These are phyloP conservation scores for Circinella umbellata DNA, from an alignment of 371 early-diverging fungal genomes.

Conservation along the genomic window DNA sequence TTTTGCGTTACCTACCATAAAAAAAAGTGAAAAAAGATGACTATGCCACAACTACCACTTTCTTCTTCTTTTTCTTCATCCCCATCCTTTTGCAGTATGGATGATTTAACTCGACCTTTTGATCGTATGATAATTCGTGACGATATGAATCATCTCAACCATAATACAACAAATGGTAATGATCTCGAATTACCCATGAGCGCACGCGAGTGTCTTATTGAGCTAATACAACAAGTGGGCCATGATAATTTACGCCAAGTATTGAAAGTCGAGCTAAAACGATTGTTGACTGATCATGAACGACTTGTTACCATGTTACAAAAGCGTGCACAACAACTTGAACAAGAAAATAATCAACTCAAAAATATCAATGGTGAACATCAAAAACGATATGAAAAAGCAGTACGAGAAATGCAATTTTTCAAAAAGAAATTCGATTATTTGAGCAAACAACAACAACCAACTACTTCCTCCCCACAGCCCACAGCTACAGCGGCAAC, in stretches of 20 bases:
- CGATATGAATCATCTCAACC: background rate
- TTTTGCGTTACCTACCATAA: slow-evolving; percentile 7
- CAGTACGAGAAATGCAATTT: slow-evolving; percentile 56
- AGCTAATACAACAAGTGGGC: slow-evolving; percentile 27
- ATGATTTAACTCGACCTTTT: slow-evolving; percentile 5
- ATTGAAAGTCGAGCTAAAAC: slow-evolving; percentile 28
- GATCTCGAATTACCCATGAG: slow-evolving; percentile 7
- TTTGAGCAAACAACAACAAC: slow-evolving; percentile 21
- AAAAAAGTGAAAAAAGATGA: slow-evolving; percentile 6
- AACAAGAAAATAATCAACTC: slow-evolving; percentile 37
- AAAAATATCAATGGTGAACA: slow-evolving; percentile 31
- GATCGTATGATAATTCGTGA: slow-evolving; percentile 1
- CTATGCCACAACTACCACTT: slow-evolving; percentile 1
- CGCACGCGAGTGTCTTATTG: slow-evolving; percentile 23
- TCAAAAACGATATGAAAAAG: slow-evolving; percentile 53
- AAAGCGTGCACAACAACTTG: slow-evolving; percentile 27
- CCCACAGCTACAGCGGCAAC: background rate
- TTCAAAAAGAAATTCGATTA: slow-evolving; percentile 49
- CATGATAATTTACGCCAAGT: slow-evolving; percentile 22
- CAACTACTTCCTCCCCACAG: background rate
- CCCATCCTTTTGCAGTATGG: slow-evolving; percentile 12
- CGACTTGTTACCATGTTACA: slow-evolving; percentile 36
- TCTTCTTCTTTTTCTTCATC: slow-evolving; percentile 11
- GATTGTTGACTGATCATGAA: slow-evolving; percentile 37
- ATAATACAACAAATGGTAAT: background rate